Evolutionary conservation across 1,139 yeast genomes (phyloP).

Genomic region (Yamadazyma aaseri): DNA sequence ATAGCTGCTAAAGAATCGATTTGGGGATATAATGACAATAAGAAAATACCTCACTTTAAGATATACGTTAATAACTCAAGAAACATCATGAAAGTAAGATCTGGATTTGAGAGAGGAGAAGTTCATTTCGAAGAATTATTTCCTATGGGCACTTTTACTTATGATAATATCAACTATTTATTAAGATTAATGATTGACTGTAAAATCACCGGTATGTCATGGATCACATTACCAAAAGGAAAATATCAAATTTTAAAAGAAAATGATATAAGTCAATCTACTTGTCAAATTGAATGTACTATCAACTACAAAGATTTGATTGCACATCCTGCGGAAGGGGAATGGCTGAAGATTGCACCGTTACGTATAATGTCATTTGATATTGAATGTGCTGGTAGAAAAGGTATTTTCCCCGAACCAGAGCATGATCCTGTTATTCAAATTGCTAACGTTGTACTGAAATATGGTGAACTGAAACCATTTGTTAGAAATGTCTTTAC

Average conservation of each 20-base stretch:
- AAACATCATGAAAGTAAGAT: constrained; percentile 64
- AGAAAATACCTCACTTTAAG: constrained; percentile 77
- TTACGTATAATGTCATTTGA: constrained; percentile 91
- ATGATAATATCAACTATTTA: constrained; percentile 85
- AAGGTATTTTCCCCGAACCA: constrained; percentile 95
- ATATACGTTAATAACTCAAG: constrained; percentile 65
- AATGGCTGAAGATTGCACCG: constrained; percentile 93
- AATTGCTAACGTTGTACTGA: constrained; percentile 90
- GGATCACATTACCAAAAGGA: constrained; percentile 86
- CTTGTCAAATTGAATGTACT: constrained; percentile 81
- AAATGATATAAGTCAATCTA: constrained; percentile 47
- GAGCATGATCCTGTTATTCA: constrained; percentile 93
- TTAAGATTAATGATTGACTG: constrained; percentile 91
- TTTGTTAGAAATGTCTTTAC: constrained; percentile 94
- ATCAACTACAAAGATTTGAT: constrained; percentile 67
- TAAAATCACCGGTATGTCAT: constrained; percentile 92
- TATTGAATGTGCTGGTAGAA: constrained; percentile 98
- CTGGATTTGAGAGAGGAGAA: constrained; percentile 83
- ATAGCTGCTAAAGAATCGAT: constrained; percentile 75
- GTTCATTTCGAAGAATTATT: constrained; percentile 63
- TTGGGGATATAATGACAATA: constrained; percentile 89
- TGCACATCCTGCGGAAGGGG: constrained; percentile 88
- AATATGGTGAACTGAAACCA: constrained; percentile 77
- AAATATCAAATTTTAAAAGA: constrained; percentile 52
- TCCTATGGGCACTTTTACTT: constrained; percentile 63